Conservation (phyloP, 1,284 basidiomycete species). For the Cerioporus squamosus region DNA sequence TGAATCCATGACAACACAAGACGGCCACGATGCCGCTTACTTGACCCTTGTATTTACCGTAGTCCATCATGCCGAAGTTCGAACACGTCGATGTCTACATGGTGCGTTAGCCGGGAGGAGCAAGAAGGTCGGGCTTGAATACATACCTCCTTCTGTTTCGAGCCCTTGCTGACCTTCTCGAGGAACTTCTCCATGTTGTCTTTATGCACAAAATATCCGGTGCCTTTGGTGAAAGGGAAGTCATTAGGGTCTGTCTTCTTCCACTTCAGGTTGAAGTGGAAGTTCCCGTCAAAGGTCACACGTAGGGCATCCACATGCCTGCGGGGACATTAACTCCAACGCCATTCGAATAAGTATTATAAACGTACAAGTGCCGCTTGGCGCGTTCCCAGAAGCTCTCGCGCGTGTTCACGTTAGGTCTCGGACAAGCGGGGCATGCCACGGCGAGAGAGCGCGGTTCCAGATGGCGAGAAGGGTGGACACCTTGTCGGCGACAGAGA, state of each 20-base stretch:
- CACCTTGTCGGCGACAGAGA: constrained; percentile 17
- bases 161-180: too few relatives aligned
- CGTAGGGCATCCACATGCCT: constrained; percentile 9
- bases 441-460: too few relatives aligned
- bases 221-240: constrained; percentile 1
- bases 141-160: neutral
- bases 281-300: constrained; percentile 15
- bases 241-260: constrained; percentile 8
- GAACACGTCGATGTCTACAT: neutral
- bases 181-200: constrained; percentile 4
- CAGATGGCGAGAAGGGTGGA: neutral
- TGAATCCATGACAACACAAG: constrained; percentile 1
- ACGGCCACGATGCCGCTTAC: neutral
- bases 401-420: too few relatives aligned
- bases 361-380: too few relatives aligned
- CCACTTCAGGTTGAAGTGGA: constrained; percentile 10
- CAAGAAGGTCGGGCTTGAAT: too few relatives aligned
- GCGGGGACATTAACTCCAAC: neutral
- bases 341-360: too few relatives aligned
- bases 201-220: constrained; percentile 9
- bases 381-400: too few relatives aligned
- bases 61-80: constrained; percentile 9
- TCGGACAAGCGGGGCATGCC: too few relatives aligned
- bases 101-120: neutral
- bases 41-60: constrained; percentile 5